phyloP scores from a whole-genome alignment of 2,329 filamentous ascomycete species.

The Achaetomium macrosporum region DNA sequence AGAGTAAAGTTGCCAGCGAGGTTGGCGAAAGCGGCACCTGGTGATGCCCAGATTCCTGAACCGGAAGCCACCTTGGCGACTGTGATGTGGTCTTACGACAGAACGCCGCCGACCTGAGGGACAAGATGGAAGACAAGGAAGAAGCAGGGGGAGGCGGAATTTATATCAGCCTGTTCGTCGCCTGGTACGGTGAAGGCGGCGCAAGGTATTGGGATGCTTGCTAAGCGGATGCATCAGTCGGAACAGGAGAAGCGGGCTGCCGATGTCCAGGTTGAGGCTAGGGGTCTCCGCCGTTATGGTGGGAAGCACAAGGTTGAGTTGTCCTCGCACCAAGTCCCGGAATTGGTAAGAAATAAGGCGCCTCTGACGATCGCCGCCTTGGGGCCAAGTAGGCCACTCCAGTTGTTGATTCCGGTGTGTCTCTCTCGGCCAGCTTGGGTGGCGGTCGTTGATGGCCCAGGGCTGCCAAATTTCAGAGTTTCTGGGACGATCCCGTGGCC shows the following conservation, averaged over 20 bases:
- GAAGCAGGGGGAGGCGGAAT: conserved; percentile 1
- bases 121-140: conserved; percentile 4
- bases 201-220: conserved; percentile 15
- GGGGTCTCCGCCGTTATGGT: conserved; percentile 7
- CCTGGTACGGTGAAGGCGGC: conserved; percentile 12
- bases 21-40: conserved; percentile 48
- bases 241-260: conserved; percentile 13
- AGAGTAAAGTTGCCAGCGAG: conserved; percentile 51
- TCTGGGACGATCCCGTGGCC: conserved; percentile 1
- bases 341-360: conserved; percentile 14
- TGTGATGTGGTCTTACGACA: conserved; percentile 35
- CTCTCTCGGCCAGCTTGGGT: background rate
- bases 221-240: conserved; percentile 20
- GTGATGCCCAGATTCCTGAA: conserved; percentile 53
- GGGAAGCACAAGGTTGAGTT: conserved; percentile 13
- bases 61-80: conserved; percentile 58
- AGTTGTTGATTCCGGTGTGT: conserved; percentile 1
- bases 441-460: conserved; percentile 1
- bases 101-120: conserved; percentile 30
- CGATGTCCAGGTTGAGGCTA: conserved; percentile 18
- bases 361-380: conserved; percentile 18
- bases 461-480: conserved; percentile 5
- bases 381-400: conserved; percentile 9
- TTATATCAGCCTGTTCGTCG: conserved; percentile 20
- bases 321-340: conserved; percentile 17